Evolutionary conservation across 768 basidiomycete species (phyloP), one percentile per base, ranked within the genome.

Genomic region (Russula sp.): DNA sequence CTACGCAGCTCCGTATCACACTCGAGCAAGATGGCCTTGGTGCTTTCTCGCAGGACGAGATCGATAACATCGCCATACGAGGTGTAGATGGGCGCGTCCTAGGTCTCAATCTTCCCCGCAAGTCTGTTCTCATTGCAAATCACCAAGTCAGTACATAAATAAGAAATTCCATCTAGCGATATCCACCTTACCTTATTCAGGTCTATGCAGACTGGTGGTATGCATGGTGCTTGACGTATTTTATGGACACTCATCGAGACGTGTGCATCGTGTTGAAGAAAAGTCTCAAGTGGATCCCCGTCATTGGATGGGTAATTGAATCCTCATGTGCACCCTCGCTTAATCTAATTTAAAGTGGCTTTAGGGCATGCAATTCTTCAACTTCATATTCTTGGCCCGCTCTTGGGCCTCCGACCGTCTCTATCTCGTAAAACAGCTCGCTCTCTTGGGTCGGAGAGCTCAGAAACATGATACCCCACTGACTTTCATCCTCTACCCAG

Each of bases 231-330:
- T 74, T 94, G 50, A 80, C 84, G 11, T 91, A 92, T 71, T 89
- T 87, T 70, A 80, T 84, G 68, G 69, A 71, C 47, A 82, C 85
- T 1, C 84, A 89, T 71, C 79, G 79, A 64, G 82, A 91, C 65
- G 81, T 98, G 39, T 88, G 85, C 73, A 99, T 99, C 70, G 87
- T 96, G 18, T 77, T 98, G 62, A 99, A 98, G 81, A 91, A 89
- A 72, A 89, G 87, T 68, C 78, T 98, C 63, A 89, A 89, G 69
- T 87, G 84, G 80, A 72, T 96, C 3, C 96, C 96, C 18, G 72
- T 99, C 52, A 73, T 94, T 32, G 96, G 96, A 14, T 93, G 91
- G 87, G 94, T 94, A 75, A 59, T 82, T 70, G 32, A 35, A 16
- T 31, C 34, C 35, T 45, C 39, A 42, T 58, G 5, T 35, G 20